phyloP scores from a whole-genome alignment of 352 stramenopile genomes.

The Globisporangium parvum region DNA sequence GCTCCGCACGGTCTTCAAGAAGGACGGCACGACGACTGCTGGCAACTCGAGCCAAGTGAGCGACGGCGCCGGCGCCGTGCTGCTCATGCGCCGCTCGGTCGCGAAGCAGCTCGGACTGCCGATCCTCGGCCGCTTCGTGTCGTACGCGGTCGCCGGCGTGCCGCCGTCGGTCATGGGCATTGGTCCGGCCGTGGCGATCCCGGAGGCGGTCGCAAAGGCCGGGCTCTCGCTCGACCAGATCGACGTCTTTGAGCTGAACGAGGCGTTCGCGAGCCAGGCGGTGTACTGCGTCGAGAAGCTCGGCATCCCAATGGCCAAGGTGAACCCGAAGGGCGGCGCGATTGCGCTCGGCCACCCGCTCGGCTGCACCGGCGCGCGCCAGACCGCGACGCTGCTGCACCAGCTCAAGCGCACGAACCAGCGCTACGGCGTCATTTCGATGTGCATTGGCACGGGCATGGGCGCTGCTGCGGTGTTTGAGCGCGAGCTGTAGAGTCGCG shows the following conservation, averaged over 20 bases:
- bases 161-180: constrained; percentile 87
- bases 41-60: constrained; percentile 87
- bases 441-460: constrained; percentile 96
- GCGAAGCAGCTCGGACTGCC: constrained; percentile 75
- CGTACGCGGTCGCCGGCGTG: constrained; percentile 76
- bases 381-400: constrained; percentile 90
- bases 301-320: constrained; percentile 68
- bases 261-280: constrained; percentile 88
- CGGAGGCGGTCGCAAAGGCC: constrained; percentile 65
- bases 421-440: constrained; percentile 88
- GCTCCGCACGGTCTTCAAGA: constrained; percentile 77
- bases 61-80: constrained; percentile 82
- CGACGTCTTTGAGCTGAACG: constrained; percentile 91
- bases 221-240: constrained; percentile 68
- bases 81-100: constrained; percentile 81
- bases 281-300: constrained; percentile 81
- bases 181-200: constrained; percentile 77
- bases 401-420: constrained; percentile 87
- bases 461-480: constrained; percentile 91
- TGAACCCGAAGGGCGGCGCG: constrained; percentile 88
- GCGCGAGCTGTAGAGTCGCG: constrained; percentile 35
- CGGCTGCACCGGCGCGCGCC: constrained; percentile 84
- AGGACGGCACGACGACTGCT: constrained; percentile 69
- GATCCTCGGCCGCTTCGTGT: constrained; percentile 83
- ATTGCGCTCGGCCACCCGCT: constrained; percentile 89